Conservation (phyloP, 1,284 basidiomycete genomes). For the Mycena sp. region DNA sequence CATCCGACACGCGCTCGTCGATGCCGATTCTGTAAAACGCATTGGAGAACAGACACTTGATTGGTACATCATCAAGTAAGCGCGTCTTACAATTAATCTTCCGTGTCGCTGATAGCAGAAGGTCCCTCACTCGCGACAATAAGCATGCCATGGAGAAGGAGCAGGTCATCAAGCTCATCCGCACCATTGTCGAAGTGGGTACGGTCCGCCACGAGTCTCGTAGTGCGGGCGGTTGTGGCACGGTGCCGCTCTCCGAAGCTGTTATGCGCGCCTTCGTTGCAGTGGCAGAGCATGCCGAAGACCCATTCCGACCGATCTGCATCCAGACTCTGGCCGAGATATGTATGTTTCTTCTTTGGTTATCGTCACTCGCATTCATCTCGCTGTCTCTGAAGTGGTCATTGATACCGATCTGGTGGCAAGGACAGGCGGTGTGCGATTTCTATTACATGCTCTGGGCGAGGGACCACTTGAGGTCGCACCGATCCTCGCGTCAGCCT, state of each 20-base stretch:
- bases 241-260: conserved; percentile 75
- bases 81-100: neutral
- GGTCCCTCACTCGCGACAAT: conserved; percentile 87
- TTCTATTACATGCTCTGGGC: conserved; percentile 86
- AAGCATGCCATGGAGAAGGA: conserved; percentile 90
- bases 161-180: conserved; percentile 93
- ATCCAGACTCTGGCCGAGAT: conserved; percentile 95
- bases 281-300: conserved; percentile 93
- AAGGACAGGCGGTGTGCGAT: conserved; percentile 86
- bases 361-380: conserved; percentile 35
- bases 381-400: conserved; percentile 58
- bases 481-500: conserved; percentile 84
- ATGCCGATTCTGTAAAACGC: conserved; percentile 69
- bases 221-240: conserved; percentile 51
- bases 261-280: conserved; percentile 90
- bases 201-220: conserved; percentile 61
- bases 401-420: conserved; percentile 89
- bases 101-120: conserved; percentile 39
- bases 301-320: conserved; percentile 86
- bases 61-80: conserved; percentile 88
- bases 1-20: conserved; percentile 83
- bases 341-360: conserved; percentile 56
- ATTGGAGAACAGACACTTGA: conserved; percentile 76
- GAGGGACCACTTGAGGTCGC: conserved; percentile 91
- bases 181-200: conserved; percentile 82